Evolutionary conservation across 345 rosid genomes (phyloP).

Genomic region (Nasturtium officinale): DNA sequence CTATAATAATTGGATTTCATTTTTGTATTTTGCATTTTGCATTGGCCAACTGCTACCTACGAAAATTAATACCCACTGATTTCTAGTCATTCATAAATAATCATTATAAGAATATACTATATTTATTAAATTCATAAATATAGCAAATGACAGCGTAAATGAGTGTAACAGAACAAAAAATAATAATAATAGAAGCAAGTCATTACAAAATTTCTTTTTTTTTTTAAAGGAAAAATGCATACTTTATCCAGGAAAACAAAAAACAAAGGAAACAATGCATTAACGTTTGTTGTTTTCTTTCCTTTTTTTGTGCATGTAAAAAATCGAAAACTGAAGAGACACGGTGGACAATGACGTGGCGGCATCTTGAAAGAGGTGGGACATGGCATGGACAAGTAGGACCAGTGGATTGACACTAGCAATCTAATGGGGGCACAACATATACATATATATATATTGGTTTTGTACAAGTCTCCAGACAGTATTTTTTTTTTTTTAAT

Average conservation of each 20-base stretch:
- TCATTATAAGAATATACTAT: too few species aligned
- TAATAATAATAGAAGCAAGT: too few species aligned
- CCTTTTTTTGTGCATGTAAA: not conserved
- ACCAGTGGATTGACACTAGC: not conserved
- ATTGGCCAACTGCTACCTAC: conserved; percentile 9
- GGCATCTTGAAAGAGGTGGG: not conserved
- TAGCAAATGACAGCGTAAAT: not conserved
- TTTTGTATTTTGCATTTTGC: conserved; percentile 8
- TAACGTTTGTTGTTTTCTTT: not conserved
- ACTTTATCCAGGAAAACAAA: too few species aligned
- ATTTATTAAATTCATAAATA: not conserved
- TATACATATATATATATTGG: too few species aligned
- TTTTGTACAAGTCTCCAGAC: not conserved
- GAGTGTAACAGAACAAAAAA: too few species aligned
- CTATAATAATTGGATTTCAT: not conserved
- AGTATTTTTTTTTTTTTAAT: too few species aligned
- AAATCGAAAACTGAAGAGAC: conserved; percentile 4
- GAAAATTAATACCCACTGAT: not conserved
- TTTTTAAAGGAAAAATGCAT: too few species aligned
- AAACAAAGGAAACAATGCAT: not conserved
- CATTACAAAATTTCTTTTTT: too few species aligned
- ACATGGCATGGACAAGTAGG: conserved; percentile 28
- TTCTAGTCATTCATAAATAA: not conserved
- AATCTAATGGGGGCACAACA: not conserved
- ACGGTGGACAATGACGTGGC: conserved; percentile 26